phyloP scores from a whole-genome alignment of 352 stramenopile genomes.

The Phytophthora fragariaefolia region DNA sequence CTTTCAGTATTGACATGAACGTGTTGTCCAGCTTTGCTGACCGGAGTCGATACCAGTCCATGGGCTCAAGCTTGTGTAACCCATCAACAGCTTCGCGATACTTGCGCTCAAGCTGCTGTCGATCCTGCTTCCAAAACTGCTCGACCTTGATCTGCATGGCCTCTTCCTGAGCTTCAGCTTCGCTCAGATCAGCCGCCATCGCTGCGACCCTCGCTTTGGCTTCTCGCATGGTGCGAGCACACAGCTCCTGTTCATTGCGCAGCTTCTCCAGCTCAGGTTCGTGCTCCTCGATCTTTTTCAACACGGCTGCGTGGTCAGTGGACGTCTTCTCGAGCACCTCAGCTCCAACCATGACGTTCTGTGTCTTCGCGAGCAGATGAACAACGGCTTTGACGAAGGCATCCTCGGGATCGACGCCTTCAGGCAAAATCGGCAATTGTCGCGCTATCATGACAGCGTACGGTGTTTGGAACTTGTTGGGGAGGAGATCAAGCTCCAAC shows the following conservation, averaged over 20 bases:
- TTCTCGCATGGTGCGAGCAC: slow-evolving; percentile 51
- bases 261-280: slow-evolving; percentile 46
- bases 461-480: slow-evolving; percentile 69
- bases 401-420: slow-evolving; percentile 70
- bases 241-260: slow-evolving; percentile 59
- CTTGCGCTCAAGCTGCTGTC: slow-evolving; percentile 53
- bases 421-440: slow-evolving; percentile 72
- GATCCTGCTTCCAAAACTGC: slow-evolving; percentile 76
- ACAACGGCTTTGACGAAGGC: slow-evolving; percentile 77
- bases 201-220: slow-evolving; percentile 36
- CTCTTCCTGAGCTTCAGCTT: slow-evolving; percentile 62
- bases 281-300: slow-evolving; percentile 32
- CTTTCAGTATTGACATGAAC: slow-evolving; percentile 68
- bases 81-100: slow-evolving; percentile 72
- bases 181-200: slow-evolving; percentile 45
- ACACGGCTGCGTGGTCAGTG: slow-evolving; percentile 43
- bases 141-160: slow-evolving; percentile 84
- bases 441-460: slow-evolving; percentile 85
- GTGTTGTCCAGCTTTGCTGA: slow-evolving; percentile 64
- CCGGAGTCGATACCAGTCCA: slow-evolving; percentile 83
- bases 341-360: slow-evolving; percentile 72
- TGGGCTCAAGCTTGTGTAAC: slow-evolving; percentile 54
- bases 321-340: slow-evolving; percentile 68
- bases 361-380: slow-evolving; percentile 76
- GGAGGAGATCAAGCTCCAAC: slow-evolving; percentile 71